Percentiles rank a stretch among this genome's conserved stretches.
Evolutionary conservation across 1,284 basidiomycete species (phyloP).

Genomic region (Salmacisia buchloeana): DNA sequence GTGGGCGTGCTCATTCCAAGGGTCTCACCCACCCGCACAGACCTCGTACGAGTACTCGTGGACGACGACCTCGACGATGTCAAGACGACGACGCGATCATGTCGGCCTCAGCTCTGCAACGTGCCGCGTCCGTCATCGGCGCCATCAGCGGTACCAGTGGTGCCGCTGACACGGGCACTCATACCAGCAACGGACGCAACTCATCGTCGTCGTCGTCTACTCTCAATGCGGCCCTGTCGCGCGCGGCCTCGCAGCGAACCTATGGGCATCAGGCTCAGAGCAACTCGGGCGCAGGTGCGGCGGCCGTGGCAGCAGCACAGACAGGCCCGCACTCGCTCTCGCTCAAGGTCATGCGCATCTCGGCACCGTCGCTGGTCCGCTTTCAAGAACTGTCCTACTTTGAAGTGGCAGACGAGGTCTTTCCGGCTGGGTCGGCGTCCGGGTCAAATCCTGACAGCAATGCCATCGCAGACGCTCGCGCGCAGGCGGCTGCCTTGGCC

Average conservation of each 20-base stretch:
- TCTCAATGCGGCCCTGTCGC: no score
- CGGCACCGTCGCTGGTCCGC: conserved; percentile 22
- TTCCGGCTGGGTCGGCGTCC: not conserved
- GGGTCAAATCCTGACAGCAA: not conserved
- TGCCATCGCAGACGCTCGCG: not conserved
- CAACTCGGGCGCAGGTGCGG: not conserved
- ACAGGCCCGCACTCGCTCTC: conserved; percentile 25
- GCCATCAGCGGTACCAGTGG: not conserved
- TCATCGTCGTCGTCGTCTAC: no score
- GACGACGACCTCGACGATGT: no score
- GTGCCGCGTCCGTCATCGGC: conserved; percentile 4
- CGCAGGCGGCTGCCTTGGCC: not conserved
- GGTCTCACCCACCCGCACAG: no score
- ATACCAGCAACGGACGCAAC: no score
- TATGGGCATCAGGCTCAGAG: no score
- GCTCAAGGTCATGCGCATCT: conserved; percentile 40
- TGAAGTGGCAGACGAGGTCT: conserved; percentile 14
- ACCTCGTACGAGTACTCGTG: no score
- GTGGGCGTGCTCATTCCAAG: no score
- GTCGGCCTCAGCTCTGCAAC: conserved; percentile 5
- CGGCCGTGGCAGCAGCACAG: conserved; percentile 2
- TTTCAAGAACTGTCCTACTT: conserved; percentile 24
- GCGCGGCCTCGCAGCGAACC: no score
- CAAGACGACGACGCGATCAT: not conserved
- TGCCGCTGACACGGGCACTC: not conserved